These are phyloP conservation scores for Microascus cirrosus DNA, from an alignment of 2,329 filamentous ascomycete genomes.

Conservation along the genomic window DNA sequence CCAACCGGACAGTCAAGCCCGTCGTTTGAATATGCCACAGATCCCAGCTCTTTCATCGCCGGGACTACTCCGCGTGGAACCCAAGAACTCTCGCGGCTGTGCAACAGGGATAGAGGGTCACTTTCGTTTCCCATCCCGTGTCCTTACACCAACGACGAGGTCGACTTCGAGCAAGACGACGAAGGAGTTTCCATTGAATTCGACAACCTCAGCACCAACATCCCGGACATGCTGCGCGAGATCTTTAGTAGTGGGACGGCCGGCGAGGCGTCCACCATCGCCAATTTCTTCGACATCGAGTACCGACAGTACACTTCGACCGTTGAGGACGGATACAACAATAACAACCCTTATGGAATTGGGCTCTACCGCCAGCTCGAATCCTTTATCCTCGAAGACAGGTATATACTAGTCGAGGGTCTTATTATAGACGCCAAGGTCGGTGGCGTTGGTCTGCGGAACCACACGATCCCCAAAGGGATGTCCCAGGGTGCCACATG, in stretches of 20 bases:
- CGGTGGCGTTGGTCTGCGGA: slow-evolving; percentile 32
- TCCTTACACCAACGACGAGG: slow-evolving; percentile 10
- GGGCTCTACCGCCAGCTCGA: slow-evolving; percentile 12
- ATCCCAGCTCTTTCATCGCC: slow-evolving; percentile 22
- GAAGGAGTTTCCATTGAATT: slow-evolving; percentile 12
- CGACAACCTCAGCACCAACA: slow-evolving; percentile 8
- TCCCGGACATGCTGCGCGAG: slow-evolving; percentile 20
- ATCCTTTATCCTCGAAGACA: slow-evolving; percentile 20
- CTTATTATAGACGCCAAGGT: slow-evolving; percentile 27
- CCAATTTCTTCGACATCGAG: slow-evolving; percentile 31
- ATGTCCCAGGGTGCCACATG: slow-evolving; percentile 24
- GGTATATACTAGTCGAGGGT: slow-evolving; percentile 24
- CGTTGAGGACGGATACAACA: slow-evolving; percentile 13
- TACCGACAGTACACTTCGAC: slow-evolving; percentile 13
- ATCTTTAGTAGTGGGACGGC: slow-evolving; percentile 24
- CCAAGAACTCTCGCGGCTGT: slow-evolving; percentile 10
- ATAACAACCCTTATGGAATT: slow-evolving; percentile 17
- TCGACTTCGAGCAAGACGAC: slow-evolving; percentile 8
- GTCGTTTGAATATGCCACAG: slow-evolving; percentile 24
- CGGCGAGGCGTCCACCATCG: slow-evolving; percentile 17
- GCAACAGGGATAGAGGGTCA: neutral
- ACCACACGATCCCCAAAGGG: slow-evolving; percentile 25
- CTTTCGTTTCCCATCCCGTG: slow-evolving; percentile 15
- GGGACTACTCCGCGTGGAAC: slow-evolving; percentile 24
- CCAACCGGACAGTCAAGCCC: neutral